Percentiles rank a stretch among this genome's conserved stretches.
Conservation (phyloP, 2,329 filamentous ascomycete species). For the Sphaerulina musiva region DNA sequence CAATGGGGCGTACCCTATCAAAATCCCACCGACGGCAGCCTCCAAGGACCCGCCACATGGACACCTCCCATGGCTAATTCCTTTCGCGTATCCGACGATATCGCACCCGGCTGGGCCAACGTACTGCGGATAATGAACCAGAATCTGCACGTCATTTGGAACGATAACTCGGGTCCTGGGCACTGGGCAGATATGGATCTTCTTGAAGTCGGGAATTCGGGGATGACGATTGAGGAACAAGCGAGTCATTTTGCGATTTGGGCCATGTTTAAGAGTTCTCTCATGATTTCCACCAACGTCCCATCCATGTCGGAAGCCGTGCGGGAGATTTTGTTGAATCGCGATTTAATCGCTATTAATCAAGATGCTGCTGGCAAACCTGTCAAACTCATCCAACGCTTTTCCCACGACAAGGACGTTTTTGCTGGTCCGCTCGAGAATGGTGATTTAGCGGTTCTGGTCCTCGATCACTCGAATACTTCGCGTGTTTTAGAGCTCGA, state of each 20-base stretch:
- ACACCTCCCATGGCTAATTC: constrained; percentile 28
- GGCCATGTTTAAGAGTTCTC: constrained; percentile 28
- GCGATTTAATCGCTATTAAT: constrained; percentile 53
- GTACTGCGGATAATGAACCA: constrained; percentile 30
- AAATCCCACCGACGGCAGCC: constrained; percentile 18
- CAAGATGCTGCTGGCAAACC: constrained; percentile 51
- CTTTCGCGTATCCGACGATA: constrained; percentile 31
- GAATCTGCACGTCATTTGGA: constrained; percentile 27
- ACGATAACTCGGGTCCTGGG: constrained; percentile 26
- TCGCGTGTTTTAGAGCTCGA: constrained; percentile 31
- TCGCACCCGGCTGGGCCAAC: constrained; percentile 27
- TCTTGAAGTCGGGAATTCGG: constrained; percentile 29
- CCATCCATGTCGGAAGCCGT: constrained; percentile 19
- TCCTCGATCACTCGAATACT: constrained; percentile 37
- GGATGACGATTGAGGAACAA: constrained; percentile 29
- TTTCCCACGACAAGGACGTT: constrained; percentile 37
- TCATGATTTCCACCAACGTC: constrained; percentile 25
- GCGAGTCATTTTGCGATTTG: constrained; percentile 29
- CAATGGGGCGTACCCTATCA: constrained; percentile 29
- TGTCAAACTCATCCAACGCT: constrained; percentile 43
- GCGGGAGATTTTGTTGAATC: constrained; percentile 39
- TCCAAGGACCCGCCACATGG: constrained; percentile 30
- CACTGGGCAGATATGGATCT: constrained; percentile 28
- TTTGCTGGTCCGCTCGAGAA: constrained; percentile 36
- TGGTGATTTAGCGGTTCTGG: constrained; percentile 32